Base-by-base conservation (phyloP, 345 rosid species). In the Gossypium sturtianum region DNA sequence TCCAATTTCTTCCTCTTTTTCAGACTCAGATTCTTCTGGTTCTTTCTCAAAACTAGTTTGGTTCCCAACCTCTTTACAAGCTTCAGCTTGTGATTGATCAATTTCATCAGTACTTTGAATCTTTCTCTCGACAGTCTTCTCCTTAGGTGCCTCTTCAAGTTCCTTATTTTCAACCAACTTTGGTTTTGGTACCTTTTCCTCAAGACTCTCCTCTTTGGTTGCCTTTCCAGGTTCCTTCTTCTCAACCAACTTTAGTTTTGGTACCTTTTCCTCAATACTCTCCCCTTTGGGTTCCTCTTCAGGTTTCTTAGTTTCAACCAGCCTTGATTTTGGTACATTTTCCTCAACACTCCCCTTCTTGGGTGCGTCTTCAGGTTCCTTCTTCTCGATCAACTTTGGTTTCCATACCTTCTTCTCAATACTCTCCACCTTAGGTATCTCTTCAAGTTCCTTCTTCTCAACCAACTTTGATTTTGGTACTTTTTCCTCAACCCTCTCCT, bases 181-280 rank as follows among this genome's bases (percentile, higher is more conserved):
- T 2, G 8, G 17, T 52, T 52, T 52, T 52, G 19, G 19, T 16
- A 69, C 66, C 16, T 41, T 66, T 71, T 16, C 19, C 38, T 34
- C 38, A 4, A 34, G 38, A 4, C 1, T 34, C 1, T 34, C 38
- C 7, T 34, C 38, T 16, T 52, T 52, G 19, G 19, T 5, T 68
- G 61, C 16, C 54, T 66, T 66, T 16, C 19, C 54, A 51, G 71
- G 19, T 9, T 52, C 49, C 71, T 77, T 74, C 60, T 61, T 71
- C 29, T 62, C 20, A 1, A 23, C 75, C 2, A 27, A 16, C 7
- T 61, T 72, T 3, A 19, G 8, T 52, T 52, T 52, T 52, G 57
- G 57, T 17, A 69, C 66, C 20, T 56, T 62, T 74, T 52, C 57
- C 17, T n/a, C 57, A 16, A 34, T 34, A 34, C 38, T 34, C 38